phyloP scores from a whole-genome alignment of 2,329 filamentous ascomycete genomes.

The Beauveria sp. region DNA sequence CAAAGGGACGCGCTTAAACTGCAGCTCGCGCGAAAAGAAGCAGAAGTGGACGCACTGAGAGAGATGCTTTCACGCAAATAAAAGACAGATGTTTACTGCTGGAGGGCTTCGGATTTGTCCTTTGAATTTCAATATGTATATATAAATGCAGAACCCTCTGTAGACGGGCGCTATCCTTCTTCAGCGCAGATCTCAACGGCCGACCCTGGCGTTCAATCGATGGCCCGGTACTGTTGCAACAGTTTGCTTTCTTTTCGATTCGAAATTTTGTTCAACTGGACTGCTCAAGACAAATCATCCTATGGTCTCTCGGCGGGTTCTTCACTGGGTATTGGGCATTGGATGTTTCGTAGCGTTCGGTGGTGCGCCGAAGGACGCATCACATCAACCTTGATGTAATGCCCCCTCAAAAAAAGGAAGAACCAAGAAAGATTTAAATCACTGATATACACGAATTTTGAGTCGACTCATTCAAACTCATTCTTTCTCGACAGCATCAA shows the following conservation, averaged over 20 bases:
- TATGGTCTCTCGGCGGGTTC: neutral
- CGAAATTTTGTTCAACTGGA: neutral
- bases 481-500: neutral
- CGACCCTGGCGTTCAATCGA: neutral
- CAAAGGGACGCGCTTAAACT: constrained; percentile 59
- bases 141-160: neutral
- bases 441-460: neutral
- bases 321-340: neutral
- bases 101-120: neutral
- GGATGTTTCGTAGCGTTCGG: neutral
- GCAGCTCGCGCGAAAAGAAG: constrained; percentile 55
- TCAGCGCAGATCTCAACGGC: neutral
- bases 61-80: constrained; percentile 35
- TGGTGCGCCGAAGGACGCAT: neutral
- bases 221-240: neutral
- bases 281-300: neutral
- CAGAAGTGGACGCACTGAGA: constrained; percentile 54
- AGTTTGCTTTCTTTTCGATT: neutral
- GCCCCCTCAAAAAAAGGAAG: neutral
- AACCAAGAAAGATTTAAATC: neutral
- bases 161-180: neutral
- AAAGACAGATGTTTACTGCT: neutral
- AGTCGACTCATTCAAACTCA: constrained; percentile 7
- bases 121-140: neutral
- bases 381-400: neutral